A percentile compares a stretch with the other conserved stretches of the same genome.
phyloP scores from a whole-genome alignment of 177 flowering plant genomes.

The Vitis hybrid region DNA sequence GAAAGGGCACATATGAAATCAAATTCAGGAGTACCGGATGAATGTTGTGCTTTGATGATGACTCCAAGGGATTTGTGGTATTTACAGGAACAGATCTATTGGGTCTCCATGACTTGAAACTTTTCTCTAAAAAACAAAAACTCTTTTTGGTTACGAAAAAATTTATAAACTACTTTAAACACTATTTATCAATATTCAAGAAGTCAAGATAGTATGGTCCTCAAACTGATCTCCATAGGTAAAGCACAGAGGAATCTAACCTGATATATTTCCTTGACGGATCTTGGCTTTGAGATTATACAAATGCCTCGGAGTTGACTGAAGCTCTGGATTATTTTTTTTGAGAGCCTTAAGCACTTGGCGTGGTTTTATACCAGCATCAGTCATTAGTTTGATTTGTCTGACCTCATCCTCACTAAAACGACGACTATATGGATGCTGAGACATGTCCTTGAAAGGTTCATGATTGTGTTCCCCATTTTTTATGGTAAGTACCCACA shows the following conservation, averaged over 20 bases:
- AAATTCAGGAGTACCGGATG: conserved; percentile 13
- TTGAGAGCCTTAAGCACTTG: conserved; percentile 39
- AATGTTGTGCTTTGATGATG: conserved; percentile 3
- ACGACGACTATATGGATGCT: conserved; percentile 45
- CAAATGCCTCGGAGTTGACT: conserved; percentile 42
- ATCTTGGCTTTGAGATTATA: conserved; percentile 50
- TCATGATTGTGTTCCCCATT: conserved; percentile 49
- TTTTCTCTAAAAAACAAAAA: conserved; percentile 18
- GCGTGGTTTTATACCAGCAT: conserved; percentile 46
- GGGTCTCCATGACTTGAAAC: conserved; percentile 32
- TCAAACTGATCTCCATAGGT: conserved; percentile 1
- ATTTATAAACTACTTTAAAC: not conserved
- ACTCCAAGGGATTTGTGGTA: conserved; percentile 1
- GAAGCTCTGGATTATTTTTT: conserved; percentile 41
- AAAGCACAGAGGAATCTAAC: conserved; percentile 15
- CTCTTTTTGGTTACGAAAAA: not conserved
- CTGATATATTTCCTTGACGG: conserved; percentile 40
- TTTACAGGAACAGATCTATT: conserved; percentile 19
- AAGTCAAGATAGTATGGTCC: not conserved
- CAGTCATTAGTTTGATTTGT: conserved; percentile 40
- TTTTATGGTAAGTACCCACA: conserved; percentile 39
- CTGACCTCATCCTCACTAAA: conserved; percentile 41
- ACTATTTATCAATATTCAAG: not conserved
- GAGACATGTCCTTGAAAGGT: conserved; percentile 35
- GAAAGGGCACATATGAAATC: not conserved